These are phyloP conservation scores for Entomortierella lignicola DNA, from an alignment of 192 early-diverging fungal species.

Conservation along the genomic window DNA sequence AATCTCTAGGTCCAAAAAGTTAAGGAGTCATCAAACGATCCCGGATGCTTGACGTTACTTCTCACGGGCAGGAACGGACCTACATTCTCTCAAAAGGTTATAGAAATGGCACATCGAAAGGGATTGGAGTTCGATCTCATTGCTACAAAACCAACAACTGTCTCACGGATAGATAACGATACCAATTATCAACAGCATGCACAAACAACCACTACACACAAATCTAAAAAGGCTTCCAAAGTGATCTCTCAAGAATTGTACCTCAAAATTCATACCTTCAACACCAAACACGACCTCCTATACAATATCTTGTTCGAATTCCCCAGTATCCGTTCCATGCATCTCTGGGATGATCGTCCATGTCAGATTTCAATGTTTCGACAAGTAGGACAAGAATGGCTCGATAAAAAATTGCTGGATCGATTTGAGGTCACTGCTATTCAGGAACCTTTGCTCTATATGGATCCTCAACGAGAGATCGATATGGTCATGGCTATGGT, in stretches of 20 bases:
- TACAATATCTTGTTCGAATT: conserved; percentile 64
- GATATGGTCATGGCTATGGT: conserved; percentile 44
- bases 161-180: conserved; percentile 15
- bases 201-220: conserved; percentile 45
- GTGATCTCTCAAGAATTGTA: no score
- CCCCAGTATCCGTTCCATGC: conserved; percentile 56
- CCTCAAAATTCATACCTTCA: conserved; percentile 65
- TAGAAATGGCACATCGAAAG: conserved; percentile 49
- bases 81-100: conserved; percentile 54
- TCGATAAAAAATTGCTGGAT: conserved; percentile 33
- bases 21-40: conserved; percentile 53
- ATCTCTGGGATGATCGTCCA: conserved; percentile 70
- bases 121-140: conserved; percentile 66
- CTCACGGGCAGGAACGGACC: conserved; percentile 48
- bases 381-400: conserved; percentile 46
- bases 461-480: conserved; percentile 34
- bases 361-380: conserved; percentile 54
- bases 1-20: conserved; percentile 57
- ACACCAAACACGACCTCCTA: conserved; percentile 69
- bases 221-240: conserved; percentile 17
- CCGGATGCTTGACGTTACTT: conserved; percentile 43
- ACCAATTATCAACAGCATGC: background rate
- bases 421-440: conserved; percentile 36
- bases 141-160: conserved; percentile 59
- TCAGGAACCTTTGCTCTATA: conserved; percentile 32